phyloP scores from a whole-genome alignment of 225 moss, liverwort and hornwort species.

The Lunularia cruciata region DNA sequence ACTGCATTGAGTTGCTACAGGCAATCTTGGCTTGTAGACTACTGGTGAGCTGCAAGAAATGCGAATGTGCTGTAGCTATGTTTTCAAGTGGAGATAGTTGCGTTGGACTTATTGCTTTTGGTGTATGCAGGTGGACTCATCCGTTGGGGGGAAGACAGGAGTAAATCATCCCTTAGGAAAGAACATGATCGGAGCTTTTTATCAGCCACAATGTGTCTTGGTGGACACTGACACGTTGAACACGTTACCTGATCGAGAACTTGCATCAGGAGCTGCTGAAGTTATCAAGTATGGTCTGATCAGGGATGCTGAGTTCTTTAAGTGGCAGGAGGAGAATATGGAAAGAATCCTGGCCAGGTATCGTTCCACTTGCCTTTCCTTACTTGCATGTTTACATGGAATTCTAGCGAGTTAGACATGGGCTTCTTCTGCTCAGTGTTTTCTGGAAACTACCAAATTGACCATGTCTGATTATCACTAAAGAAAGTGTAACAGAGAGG shows the following conservation, averaged over 20 bases:
- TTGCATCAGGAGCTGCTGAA: slow-evolving; percentile 86
- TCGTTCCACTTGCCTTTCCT: neutral
- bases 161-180: slow-evolving; percentile 92
- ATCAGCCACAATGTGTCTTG: slow-evolving; percentile 90
- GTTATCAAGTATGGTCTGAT: slow-evolving; percentile 96
- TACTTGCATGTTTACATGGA: neutral
- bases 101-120: too few species aligned
- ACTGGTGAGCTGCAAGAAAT: too few species aligned
- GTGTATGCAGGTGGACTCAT: slow-evolving; percentile 83
- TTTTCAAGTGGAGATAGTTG: too few species aligned
- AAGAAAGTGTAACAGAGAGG: too few species aligned
- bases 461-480: too few species aligned
- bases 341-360: slow-evolving; percentile 63
- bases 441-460: too few species aligned
- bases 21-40: too few species aligned
- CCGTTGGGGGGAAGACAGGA: slow-evolving; percentile 97
- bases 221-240: slow-evolving; percentile 84
- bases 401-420: neutral
- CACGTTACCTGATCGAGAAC: slow-evolving; percentile 82
- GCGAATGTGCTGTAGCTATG: too few species aligned
- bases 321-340: slow-evolving; percentile 97
- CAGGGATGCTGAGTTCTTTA: slow-evolving; percentile 80
- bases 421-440: neutral
- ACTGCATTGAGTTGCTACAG: too few species aligned
- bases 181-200: slow-evolving; percentile 99